Base-by-base conservation (phyloP, 305 asterid species). In the Rubia balearica region DNA sequence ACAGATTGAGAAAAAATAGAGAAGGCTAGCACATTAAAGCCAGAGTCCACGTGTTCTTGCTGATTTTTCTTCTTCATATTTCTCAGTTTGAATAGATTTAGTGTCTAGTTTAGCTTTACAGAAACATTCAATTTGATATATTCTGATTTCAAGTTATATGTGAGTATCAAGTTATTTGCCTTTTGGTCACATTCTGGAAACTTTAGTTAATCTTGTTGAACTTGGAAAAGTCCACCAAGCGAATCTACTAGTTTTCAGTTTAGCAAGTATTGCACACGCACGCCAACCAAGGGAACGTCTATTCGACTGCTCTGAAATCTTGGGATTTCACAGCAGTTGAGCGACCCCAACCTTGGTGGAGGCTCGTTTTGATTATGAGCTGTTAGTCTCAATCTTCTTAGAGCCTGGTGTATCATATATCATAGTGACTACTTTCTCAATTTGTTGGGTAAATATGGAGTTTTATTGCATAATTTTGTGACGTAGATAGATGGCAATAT, bases 81-180 rank as follows among this genome's bases (percentile, higher is more conserved):
- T 7, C 46, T 63, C 7, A 38, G 13, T 8, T 63, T 38, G 49
- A 38, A 63, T 40, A 62, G 67, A 33, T 33, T 21, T 9, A 62
- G 67, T 62, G 27, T n/a, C n/a, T 69, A 57, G 56, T 70, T 57
- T 70, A 65, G 66, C 45, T 57, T 38, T 70, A 16, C 56, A 40
- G 40, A 19, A 16, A 19, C 65, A 38, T 19, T 62, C n/a, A 19
- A 19, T 48, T 19, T 19, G 9, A 13, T 14, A 9, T 55, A 38
- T 55, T 16, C 22, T 19, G 19, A 53, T 51, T 51, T 38, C 64
- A 33, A n/a, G 36, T 36, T 33, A 33, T 51, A 51, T 19, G 22
- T 12, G 38, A 69, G 43, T 45, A n/a, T 56, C 64, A 69, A 56
- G 42, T 41, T 56, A 42, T 70, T 43, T 27, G 56, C 38, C 61